These are phyloP conservation scores for Sporobolus alterniflorus DNA, from an alignment of 202 grass and related monocot genomes.

Conservation along the genomic window DNA sequence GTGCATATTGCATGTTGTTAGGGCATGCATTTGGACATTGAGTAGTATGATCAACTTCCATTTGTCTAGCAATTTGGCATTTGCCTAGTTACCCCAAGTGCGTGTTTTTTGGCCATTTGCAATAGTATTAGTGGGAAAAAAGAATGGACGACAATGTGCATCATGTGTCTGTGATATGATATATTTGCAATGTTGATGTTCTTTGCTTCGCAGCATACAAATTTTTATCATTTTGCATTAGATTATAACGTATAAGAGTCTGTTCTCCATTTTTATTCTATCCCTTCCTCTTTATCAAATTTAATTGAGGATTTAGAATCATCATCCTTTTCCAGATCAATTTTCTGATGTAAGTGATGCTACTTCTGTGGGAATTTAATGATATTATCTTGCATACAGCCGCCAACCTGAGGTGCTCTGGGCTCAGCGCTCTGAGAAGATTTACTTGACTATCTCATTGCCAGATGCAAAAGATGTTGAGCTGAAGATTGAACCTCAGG, in stretches of 20 bases:
- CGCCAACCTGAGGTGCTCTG: slow-evolving; percentile 95
- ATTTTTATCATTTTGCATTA: background rate
- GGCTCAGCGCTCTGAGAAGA: slow-evolving; percentile 87
- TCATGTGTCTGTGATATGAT: background rate
- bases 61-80: too few species aligned
- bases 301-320: background rate
- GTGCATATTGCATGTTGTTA: too few species aligned
- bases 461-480: slow-evolving; percentile 86
- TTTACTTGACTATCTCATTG: slow-evolving; percentile 89
- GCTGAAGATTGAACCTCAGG: slow-evolving; percentile 68
- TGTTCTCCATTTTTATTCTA: too few species aligned
- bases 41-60: too few species aligned
- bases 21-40: too few species aligned
- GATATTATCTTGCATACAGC: slow-evolving; percentile 49
- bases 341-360: slow-evolving; percentile 5
- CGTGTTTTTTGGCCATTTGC: too few species aligned
- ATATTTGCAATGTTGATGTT: background rate
- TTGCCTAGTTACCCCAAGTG: too few species aligned
- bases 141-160: background rate
- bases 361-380: slow-evolving; percentile 3
- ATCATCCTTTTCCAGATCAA: background rate
- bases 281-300: background rate
- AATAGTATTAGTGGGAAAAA: too few species aligned
- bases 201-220: background rate
- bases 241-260: too few species aligned